These are phyloP conservation scores for Lactarius hatsudake DNA, from an alignment of 768 basidiomycete species.

Conservation along the genomic window DNA sequence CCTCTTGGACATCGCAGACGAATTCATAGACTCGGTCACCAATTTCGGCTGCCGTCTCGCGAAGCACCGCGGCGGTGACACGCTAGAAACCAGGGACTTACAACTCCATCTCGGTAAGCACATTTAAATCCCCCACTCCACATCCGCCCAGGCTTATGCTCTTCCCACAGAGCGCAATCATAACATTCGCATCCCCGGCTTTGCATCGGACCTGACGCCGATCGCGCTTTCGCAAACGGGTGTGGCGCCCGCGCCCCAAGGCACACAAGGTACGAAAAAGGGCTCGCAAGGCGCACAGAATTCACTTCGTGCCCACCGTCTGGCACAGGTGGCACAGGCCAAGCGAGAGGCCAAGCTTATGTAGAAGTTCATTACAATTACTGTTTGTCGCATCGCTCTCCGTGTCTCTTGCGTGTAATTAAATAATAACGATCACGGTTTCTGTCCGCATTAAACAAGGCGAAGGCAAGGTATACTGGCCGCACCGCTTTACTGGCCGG, in stretches of 20 bases:
- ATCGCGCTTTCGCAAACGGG: conserved; percentile 73
- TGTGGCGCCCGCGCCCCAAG: conserved; percentile 49
- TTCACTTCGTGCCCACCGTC: conserved; percentile 68
- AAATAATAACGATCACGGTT: conserved; percentile 1
- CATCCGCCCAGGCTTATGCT: not conserved
- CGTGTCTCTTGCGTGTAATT: conserved; percentile 13
- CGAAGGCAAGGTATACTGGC: too few relatives aligned
- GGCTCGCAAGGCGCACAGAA: conserved; percentile 55
- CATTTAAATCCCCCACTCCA: not conserved
- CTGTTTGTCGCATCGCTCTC: too few relatives aligned
- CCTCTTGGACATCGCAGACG: conserved; percentile 87
- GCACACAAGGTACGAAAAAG: conserved; percentile 53
- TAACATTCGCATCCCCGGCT: too few relatives aligned
- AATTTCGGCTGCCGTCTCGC: conserved; percentile 92
- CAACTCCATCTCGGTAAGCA: conserved; percentile 84
- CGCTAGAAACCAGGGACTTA: conserved; percentile 63
- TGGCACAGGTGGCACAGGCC: conserved; percentile 79
- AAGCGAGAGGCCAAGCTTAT: conserved; percentile 49
- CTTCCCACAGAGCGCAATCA: too few relatives aligned
- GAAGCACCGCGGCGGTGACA: conserved; percentile 85
- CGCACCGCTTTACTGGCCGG: too few relatives aligned
- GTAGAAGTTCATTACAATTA: conserved; percentile 34
- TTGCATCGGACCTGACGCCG: conserved; percentile 87
- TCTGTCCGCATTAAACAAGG: not conserved
- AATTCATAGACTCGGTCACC: conserved; percentile 94